phyloP scores from a whole-genome alignment of 768 basidiomycete species.

The Mycena olivaceomarginata region DNA sequence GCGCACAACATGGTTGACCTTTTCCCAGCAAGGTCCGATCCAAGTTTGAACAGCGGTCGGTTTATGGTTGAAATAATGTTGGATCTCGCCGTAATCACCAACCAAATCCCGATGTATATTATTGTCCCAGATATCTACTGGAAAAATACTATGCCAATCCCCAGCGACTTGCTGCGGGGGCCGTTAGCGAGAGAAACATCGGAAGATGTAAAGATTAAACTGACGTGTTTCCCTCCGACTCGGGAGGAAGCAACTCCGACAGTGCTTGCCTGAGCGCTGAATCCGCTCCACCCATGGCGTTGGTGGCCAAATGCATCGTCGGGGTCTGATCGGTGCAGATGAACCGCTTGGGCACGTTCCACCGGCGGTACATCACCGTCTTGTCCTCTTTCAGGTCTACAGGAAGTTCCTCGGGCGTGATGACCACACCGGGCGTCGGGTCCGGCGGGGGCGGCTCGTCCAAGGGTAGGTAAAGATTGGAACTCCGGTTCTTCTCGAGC shows the following conservation, averaged over 20 bases:
- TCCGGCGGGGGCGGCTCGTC: slow-evolving; percentile 13
- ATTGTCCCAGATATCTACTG: background rate
- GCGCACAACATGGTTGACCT: too few relatives aligned
- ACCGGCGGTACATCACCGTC: slow-evolving; percentile 52
- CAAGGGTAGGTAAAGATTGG: background rate
- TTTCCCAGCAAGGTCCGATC: too few relatives aligned
- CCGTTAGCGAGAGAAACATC: background rate
- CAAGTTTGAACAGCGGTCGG: too few relatives aligned
- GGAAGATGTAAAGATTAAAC: slow-evolving; percentile 20
- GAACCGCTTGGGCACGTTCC: slow-evolving; percentile 55
- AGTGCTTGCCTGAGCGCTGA: slow-evolving; percentile 53
- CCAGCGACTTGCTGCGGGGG: slow-evolving; percentile 29
- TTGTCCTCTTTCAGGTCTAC: slow-evolving; percentile 44
- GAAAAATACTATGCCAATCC: slow-evolving; percentile 30
- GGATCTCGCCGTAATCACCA: background rate
- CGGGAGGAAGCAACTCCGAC: slow-evolving; percentile 51
- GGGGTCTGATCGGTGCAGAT: slow-evolving; percentile 54
- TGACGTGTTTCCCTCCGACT: slow-evolving; percentile 55
- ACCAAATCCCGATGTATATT: background rate
- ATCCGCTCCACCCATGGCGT: slow-evolving; percentile 63
- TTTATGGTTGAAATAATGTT: too few relatives aligned
- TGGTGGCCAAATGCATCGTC: slow-evolving; percentile 61
- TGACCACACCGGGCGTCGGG: slow-evolving; percentile 39
- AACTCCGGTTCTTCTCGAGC: slow-evolving; percentile 54
- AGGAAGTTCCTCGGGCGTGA: slow-evolving; percentile 33